Evolutionary conservation across 768 basidiomycete genomes (phyloP), one percentile per base, ranked within the genome.

Genomic region (Fomitopsis pulvina): DNA sequence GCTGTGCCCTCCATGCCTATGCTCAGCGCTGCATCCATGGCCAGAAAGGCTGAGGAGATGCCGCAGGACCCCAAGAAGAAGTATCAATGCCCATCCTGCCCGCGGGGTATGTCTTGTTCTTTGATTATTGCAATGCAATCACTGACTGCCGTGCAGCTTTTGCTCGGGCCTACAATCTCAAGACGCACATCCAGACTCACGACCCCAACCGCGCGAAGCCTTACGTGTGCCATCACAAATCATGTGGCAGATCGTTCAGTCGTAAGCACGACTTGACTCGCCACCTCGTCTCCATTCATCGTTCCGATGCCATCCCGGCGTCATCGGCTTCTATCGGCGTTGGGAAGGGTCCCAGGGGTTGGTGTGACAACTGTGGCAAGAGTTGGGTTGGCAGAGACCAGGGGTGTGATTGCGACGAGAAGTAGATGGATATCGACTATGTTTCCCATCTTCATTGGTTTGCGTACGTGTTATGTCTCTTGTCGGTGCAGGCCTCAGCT

Each of bases 171-270:
- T 96, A 89, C 68, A 97, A 97, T 60, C 69, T 97, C 51, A 97
- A 97, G 73, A 94, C 93, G 0, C 93, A 96, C 66, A 83, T 89
- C 78, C 86, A 87, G 22, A 97, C 93, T 3, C 93, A 97, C 67
- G 91, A 95, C 64, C 93, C 94, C 21, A 84, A 90, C 66, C 78
- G 93, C 52, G 70, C 85, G 44, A 97, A 95, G 71, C 91, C 92
- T 4, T 87, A 91, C 63, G 77, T 83, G 40, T 97, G 93, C 66
- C 87, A 85, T 38, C 89, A 95, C 67, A 73, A 78, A 38, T 79
- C 82, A 2, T 97, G 93, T 54, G 86, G 85, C 28, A 84, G 93
- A 48, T 90, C 90, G 18, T 97, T 97, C 68, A 92, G 88, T 56
- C 84, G 94, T 57, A 89, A 95, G 68, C 93, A 97, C 63, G 93